Conservation (phyloP, 192 early-diverging fungal species). For the Chytriomyces hyalinus region DNA sequence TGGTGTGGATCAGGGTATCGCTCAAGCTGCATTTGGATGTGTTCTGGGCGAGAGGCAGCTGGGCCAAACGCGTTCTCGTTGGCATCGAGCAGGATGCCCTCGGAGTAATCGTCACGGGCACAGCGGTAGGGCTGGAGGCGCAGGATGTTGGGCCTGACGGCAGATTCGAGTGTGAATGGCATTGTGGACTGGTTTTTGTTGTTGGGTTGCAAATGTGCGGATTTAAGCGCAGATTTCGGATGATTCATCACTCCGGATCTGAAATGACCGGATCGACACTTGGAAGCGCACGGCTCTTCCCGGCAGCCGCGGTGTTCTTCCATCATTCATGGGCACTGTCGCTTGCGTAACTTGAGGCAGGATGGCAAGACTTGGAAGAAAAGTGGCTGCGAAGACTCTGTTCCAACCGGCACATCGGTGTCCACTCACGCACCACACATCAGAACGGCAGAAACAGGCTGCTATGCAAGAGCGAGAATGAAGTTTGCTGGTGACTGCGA, state of each 20-base stretch:
- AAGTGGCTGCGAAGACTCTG: no score
- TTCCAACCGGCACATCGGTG: no score
- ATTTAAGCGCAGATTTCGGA: neutral
- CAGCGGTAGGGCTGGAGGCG: conserved; percentile 84
- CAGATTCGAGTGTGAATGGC: conserved; percentile 43
- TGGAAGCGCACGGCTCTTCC: no score
- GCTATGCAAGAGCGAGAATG: neutral
- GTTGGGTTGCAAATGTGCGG: neutral
- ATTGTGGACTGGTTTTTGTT: conserved; percentile 7
- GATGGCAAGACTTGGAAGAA: no score
- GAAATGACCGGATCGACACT: no score
- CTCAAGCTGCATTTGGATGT: conserved; percentile 66
- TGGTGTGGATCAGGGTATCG: conserved; percentile 98
- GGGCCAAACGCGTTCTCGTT: conserved; percentile 97
- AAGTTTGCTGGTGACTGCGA: neutral
- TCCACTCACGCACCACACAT: neutral
- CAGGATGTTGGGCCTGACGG: conserved; percentile 52
- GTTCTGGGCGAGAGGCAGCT: conserved; percentile 19
- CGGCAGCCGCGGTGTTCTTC: no score
- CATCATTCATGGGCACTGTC: no score
- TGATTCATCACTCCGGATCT: neutral
- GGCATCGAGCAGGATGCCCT: conserved; percentile 95
- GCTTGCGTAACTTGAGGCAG: no score
- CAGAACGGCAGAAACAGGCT: neutral
- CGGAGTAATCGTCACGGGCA: conserved; percentile 95